phyloP scores from a whole-genome alignment of 2,329 filamentous ascomycete species.

The Fonsecaea pedrosoi region DNA sequence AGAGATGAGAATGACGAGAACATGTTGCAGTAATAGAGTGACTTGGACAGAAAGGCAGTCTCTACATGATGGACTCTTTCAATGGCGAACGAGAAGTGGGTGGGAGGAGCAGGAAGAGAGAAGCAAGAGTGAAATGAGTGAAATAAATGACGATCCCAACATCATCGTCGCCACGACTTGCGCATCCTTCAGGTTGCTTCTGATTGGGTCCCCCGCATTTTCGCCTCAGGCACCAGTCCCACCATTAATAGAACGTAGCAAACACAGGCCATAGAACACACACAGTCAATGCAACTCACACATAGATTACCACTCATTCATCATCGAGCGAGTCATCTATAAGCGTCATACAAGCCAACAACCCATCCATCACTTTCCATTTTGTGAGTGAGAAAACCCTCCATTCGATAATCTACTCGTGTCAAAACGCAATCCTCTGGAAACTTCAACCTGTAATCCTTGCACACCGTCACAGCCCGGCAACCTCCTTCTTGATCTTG shows the following conservation, averaged over 20 bases:
- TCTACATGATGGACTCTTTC: constrained; percentile 1
- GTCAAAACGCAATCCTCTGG: not conserved
- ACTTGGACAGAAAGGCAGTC: not conserved
- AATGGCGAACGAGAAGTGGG: not conserved
- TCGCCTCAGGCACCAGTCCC: not conserved
- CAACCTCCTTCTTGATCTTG: constrained; percentile 13
- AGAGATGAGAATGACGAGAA: constrained; percentile 27
- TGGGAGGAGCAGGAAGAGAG: not conserved
- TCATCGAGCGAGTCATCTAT: not conserved
- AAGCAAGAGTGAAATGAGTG: not conserved
- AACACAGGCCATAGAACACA: not conserved
- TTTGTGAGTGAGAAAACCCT: not conserved
- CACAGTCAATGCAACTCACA: not conserved
- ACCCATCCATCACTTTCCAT: not conserved
- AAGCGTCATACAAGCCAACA: not conserved
- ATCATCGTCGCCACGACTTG: not conserved
- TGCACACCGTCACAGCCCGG: not conserved
- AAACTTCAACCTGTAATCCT: not conserved
- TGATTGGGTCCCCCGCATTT: constrained; percentile 19
- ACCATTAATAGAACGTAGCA: not conserved
- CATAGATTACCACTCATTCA: not conserved
- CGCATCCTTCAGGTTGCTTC: not conserved
- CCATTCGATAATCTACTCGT: not conserved
- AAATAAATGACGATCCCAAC: not conserved
- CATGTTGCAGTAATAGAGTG: not conserved